Percentiles rank a stretch among this genome's conserved stretches.
Evolutionary conservation across 495 filamentous ascomycete species (phyloP).

Genomic region (Trypethelium eluteriae): DNA sequence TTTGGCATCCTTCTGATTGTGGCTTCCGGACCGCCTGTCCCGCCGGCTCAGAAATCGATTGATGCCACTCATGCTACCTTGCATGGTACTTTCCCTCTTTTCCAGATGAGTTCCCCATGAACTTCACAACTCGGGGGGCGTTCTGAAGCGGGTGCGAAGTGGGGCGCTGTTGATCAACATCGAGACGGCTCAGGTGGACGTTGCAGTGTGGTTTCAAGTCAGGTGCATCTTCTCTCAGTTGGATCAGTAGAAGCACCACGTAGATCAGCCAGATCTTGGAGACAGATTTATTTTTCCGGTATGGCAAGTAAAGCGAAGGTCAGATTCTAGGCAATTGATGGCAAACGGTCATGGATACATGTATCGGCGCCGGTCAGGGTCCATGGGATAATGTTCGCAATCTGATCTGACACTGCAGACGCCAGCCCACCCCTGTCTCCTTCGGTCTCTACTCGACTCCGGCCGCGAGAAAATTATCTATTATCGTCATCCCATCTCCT

Average conservation of each 20-base stretch:
- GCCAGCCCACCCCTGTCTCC: too few relatives aligned
- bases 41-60: constrained; percentile 65
- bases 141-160: constrained; percentile 17
- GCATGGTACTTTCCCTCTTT: not conserved
- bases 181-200: constrained; percentile 45
- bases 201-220: constrained; percentile 6
- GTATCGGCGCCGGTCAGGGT: not conserved
- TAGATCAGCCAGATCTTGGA: not conserved
- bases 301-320: not conserved
- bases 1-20: constrained; percentile 5
- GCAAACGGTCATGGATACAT: not conserved
- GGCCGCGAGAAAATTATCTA: not conserved
- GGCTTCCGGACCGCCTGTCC: constrained; percentile 45
- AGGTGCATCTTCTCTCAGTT: not conserved
- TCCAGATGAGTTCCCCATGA: not conserved
- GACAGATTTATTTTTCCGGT: not conserved
- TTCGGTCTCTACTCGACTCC: not conserved
- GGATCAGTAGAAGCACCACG: not conserved
- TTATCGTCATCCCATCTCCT: not conserved
- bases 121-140: not conserved
- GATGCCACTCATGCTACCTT: constrained; percentile 49
- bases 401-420: too few relatives aligned
- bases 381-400: not conserved
- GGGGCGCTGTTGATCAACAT: constrained; percentile 32
- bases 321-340: constrained; percentile 8